phyloP scores from a whole-genome alignment of 176 grass and related monocot species.

The Thinopyrum elongatum region DNA sequence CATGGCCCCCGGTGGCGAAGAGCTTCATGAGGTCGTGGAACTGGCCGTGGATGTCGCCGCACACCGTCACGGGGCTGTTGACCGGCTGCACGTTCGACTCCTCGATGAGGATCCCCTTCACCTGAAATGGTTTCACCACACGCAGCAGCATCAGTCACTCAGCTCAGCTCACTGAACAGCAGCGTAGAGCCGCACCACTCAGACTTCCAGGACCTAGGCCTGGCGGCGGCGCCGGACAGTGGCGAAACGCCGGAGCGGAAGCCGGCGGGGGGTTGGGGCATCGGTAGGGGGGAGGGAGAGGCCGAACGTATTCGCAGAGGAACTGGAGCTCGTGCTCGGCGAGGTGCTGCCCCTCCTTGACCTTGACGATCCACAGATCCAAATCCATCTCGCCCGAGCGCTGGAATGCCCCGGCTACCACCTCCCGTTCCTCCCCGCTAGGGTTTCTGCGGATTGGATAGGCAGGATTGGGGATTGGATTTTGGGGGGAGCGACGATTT shows the following conservation, averaged over 20 bases:
- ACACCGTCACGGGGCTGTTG: constrained; percentile 75
- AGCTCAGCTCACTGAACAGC: not conserved
- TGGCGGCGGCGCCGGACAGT: too few species aligned
- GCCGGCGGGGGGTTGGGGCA: not conserved
- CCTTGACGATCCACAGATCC: constrained; percentile 99
- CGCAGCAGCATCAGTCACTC: not conserved
- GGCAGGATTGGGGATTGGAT: not conserved
- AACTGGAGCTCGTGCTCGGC: constrained; percentile 97
- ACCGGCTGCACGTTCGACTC: constrained; percentile 78
- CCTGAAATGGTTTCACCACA: constrained; percentile 27
- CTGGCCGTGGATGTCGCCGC: constrained; percentile 71
- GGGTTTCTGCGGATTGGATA: not conserved
- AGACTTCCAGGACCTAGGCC: not conserved
- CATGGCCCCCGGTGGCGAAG: constrained; percentile 67
- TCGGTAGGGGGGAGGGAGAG: not conserved
- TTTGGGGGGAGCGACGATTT: not conserved
- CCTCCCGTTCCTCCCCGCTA: not conserved
- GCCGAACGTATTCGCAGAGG: constrained; percentile 93
- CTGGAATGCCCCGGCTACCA: not conserved
- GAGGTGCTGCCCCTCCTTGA: constrained; percentile 96
- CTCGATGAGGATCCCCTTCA: constrained; percentile 79
- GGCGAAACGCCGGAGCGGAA: too few species aligned
- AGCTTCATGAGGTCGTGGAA: constrained; percentile 91
- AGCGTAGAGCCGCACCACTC: not conserved
- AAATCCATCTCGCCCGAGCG: constrained; percentile 61